Evolutionary conservation across 176 grass and related monocot species (phyloP), one percentile per base, ranked within the genome.

Genomic region (Carex myosuroides): DNA sequence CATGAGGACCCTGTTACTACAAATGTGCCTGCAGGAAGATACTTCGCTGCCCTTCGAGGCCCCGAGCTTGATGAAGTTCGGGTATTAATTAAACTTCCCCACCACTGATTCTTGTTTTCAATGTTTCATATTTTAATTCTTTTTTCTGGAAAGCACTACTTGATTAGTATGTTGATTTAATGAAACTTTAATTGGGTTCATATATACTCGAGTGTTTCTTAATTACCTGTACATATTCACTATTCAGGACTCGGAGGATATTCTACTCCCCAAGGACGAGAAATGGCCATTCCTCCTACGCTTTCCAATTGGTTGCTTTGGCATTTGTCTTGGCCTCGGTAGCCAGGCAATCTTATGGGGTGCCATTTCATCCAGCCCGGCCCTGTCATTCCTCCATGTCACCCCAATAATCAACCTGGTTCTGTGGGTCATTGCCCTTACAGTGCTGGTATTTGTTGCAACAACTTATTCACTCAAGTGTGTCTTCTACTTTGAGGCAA

Each of bases 401-500:
- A 86, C 87, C 74, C 92, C 95, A 3, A 68, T 81, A 82, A 94
- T 98, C 64, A 98, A 93, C 84, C 79, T 95, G 77, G 73, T 14
- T 39, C 73, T 98, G 42, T 98, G 95, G 95, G 64, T 93, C 79
- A 82, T 98, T 22, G 95, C 95, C 0, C 78, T 75, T 39, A 61
- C 82, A 18, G 71, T 91, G 84, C 80, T 98, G 10, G 69, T 91
- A 17, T 87, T 91, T 32, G 83, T 91, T 32, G 88, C 86, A 60
- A 11, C 88, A 87, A 94, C 92, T 81, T 98, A 98, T 84, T 76
- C 58, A 60, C 85, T 94, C 91, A 98, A 98, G 88, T 98, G 95
- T 84, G 39, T 88, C 88, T 98, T 98, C 92, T 98, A 95, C 91
- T 98, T 94, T 75, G 95, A 98, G 89, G 95, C 95, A n/a, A 91